A percentile compares a stretch with the other conserved stretches of the same genome.
These are phyloP conservation scores for Ophiocordyceps camponoti-leonardi DNA, from an alignment of 2,329 filamentous ascomycete species.

Conservation along the genomic window DNA sequence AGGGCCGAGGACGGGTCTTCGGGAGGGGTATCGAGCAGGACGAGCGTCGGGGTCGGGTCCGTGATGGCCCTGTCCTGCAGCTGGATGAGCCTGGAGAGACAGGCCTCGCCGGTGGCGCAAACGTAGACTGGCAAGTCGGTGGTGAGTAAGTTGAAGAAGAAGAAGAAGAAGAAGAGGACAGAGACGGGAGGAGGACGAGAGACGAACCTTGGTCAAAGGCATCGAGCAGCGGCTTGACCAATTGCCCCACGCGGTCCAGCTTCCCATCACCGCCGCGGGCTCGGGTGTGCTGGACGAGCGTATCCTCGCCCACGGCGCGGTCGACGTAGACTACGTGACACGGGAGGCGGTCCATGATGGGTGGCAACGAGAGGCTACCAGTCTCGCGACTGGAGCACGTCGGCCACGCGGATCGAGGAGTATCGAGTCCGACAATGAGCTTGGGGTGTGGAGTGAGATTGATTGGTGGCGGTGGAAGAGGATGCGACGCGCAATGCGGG, in stretches of 20 bases:
- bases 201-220: conserved; percentile 35
- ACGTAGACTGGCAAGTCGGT: conserved; percentile 26
- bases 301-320: conserved; percentile 30
- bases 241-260: conserved; percentile 24
- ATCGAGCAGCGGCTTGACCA: conserved; percentile 31
- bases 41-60: conserved; percentile 36
- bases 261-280: conserved; percentile 8
- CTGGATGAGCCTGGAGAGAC: conserved; percentile 33
- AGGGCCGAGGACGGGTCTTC: conserved; percentile 25
- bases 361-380: conserved; percentile 36
- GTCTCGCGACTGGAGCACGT: conserved; percentile 43
- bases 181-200: neutral
- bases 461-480: neutral
- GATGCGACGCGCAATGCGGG: neutral
- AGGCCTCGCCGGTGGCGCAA: conserved; percentile 34
- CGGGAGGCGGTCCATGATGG: conserved; percentile 34
- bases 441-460: no score
- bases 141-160: no score
- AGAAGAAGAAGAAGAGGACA: conserved; percentile 5
- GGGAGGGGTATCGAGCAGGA: conserved; percentile 38
- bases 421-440: neutral
- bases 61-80: conserved; percentile 33
- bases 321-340: conserved; percentile 46
- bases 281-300: conserved; percentile 16
- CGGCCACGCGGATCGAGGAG: conserved; percentile 22